Evolutionary conservation across 2,329 filamentous ascomycete species (phyloP).

Genomic region (Rhytidhysteron rufulum): DNA sequence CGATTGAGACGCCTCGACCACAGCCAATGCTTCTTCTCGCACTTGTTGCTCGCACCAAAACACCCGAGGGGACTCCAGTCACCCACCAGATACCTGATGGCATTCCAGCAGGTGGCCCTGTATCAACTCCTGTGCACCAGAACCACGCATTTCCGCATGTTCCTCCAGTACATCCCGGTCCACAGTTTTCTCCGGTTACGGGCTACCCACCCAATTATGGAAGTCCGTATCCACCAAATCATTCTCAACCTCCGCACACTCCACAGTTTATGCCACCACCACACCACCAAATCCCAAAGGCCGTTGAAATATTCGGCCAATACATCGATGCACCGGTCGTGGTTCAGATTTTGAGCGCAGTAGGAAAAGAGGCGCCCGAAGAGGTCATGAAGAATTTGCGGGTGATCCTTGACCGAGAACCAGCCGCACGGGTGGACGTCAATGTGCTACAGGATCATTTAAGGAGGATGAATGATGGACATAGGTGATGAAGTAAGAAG

Average conservation of each 20-base stretch:
- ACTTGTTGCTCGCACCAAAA: slow-evolving; percentile 64
- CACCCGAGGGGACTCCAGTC: slow-evolving; percentile 29
- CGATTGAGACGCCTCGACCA: slow-evolving; percentile 65
- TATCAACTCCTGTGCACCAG: slow-evolving; percentile 17
- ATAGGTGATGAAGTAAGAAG: no score
- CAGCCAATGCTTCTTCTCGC: slow-evolving; percentile 79
- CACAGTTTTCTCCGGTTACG: slow-evolving; percentile 30
- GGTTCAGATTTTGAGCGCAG: slow-evolving; percentile 33
- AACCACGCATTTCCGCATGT: slow-evolving; percentile 18
- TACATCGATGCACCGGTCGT: slow-evolving; percentile 42
- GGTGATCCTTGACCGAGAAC: slow-evolving; percentile 63
- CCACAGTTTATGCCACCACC: slow-evolving; percentile 10
- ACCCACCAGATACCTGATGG: slow-evolving; percentile 21
- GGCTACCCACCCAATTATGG: slow-evolving; percentile 16
- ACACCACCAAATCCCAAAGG: slow-evolving; percentile 32
- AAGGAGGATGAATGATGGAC: slow-evolving; percentile 1
- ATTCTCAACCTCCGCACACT: background rate
- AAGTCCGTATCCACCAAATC: slow-evolving; percentile 14
- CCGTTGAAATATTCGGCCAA: slow-evolving; percentile 40
- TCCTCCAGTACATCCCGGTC: slow-evolving; percentile 16
- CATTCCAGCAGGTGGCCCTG: slow-evolving; percentile 16
- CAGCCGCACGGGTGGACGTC: slow-evolving; percentile 59
- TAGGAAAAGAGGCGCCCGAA: slow-evolving; percentile 31
- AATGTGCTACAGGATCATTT: slow-evolving; percentile 15
- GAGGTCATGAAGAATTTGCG: slow-evolving; percentile 71